Percentiles rank a stretch among this genome's conserved stretches.
Conservation (phyloP, 129 eudicot genomes). For the sunflower (Helianthus annuus) region DNA sequence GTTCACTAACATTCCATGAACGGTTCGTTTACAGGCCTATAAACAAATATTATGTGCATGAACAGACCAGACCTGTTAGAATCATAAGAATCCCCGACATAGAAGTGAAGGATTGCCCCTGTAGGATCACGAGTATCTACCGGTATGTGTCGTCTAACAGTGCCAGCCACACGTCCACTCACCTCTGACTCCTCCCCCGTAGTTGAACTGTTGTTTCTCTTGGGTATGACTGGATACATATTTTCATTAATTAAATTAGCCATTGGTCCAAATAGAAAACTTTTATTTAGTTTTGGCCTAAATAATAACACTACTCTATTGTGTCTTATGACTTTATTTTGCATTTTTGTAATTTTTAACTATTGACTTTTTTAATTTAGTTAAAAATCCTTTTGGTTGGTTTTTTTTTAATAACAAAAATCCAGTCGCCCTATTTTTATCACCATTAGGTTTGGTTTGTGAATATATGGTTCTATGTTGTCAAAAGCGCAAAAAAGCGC, state of each 20-base stretch:
- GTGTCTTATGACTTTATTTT: not conserved
- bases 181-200: constrained; percentile 68
- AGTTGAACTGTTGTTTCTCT: constrained; percentile 40
- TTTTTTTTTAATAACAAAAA: not conserved
- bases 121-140: constrained; percentile 85
- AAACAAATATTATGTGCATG: not conserved
- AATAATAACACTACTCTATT: not conserved
- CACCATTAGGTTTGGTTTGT: constrained; percentile 2
- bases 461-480: constrained; percentile 2
- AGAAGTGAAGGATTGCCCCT: constrained; percentile 93
- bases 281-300: not conserved
- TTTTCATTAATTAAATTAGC: not conserved
- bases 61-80: constrained; percentile 68
- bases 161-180: constrained; percentile 86
- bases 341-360: not conserved
- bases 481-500: too few relatives aligned
- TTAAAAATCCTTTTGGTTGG: not conserved
- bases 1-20: too few relatives aligned
- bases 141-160: constrained; percentile 87
- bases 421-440: not conserved
- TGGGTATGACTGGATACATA: constrained; percentile 7
- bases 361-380: not conserved
- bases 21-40: too few relatives aligned
- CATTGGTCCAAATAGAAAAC: not conserved
- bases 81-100: constrained; percentile 88